phyloP scores from a whole-genome alignment of 2,329 filamentous ascomycete species.

The Trichocomaceae sp. region DNA sequence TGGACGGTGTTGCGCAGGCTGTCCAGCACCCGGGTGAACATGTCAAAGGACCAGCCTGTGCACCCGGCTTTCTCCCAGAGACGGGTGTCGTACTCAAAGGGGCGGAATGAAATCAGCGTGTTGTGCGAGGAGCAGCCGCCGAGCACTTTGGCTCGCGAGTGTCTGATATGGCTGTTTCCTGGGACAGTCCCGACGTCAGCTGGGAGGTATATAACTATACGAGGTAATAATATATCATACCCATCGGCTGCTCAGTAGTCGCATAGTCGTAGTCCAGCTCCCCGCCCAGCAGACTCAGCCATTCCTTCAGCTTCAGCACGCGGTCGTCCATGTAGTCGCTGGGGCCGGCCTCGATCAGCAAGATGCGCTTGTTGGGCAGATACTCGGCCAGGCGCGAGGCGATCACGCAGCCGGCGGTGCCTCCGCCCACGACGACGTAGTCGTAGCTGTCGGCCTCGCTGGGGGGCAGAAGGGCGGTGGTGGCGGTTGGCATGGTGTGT shows the following conservation, averaged over 20 bases:
- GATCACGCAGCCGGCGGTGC: constrained; percentile 79
- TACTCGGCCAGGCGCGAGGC: constrained; percentile 75
- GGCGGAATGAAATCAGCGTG: constrained; percentile 85
- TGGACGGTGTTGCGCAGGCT: constrained; percentile 85
- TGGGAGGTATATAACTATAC: too few relatives aligned
- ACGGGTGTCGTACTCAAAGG: constrained; percentile 81
- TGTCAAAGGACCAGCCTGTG: constrained; percentile 80
- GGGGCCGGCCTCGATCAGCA: constrained; percentile 82
- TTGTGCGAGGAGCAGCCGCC: constrained; percentile 93
- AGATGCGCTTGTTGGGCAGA: constrained; percentile 70
- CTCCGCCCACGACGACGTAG: constrained; percentile 79
- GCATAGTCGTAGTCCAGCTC: constrained; percentile 88
- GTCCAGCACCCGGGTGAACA: constrained; percentile 72
- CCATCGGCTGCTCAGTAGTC: constrained; percentile 80
- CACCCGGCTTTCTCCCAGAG: constrained; percentile 78
- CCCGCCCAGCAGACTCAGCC: constrained; percentile 76
- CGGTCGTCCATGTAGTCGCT: constrained; percentile 84
- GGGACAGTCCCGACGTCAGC: constrained; percentile 13
- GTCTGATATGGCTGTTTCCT: constrained; percentile 86
- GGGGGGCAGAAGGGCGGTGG: constrained; percentile 60
- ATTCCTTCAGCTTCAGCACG: constrained; percentile 79
- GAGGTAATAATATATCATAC: too few relatives aligned
- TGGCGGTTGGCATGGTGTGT: constrained; percentile 42
- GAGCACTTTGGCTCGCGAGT: constrained; percentile 86
- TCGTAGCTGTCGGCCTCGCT: constrained; percentile 64